Evolutionary conservation across 2,329 filamentous ascomycete species (phyloP), one percentile per base, ranked within the genome.

Genomic region (Claviceps citrina): DNA sequence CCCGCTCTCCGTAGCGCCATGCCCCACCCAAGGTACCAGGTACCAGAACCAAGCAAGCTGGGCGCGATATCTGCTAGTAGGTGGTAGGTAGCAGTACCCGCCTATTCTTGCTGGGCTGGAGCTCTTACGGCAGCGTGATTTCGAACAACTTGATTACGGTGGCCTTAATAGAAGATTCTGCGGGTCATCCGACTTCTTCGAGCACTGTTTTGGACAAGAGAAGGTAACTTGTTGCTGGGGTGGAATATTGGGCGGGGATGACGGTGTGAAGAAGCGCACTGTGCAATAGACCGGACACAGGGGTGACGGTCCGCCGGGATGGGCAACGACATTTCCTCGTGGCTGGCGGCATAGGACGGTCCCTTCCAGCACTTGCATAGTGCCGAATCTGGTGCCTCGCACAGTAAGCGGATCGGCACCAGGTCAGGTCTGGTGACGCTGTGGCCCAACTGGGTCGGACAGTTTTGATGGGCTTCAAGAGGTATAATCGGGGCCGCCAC

Each of bases 401-500:
- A 46, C 45, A 30, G 45, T 45, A 36, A 26, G 40, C 35, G 43
- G 45, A 44, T 37, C 36, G 34, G 27, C 22, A 26, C 19, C 32
- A 32, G 36, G 42, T 31, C 32, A 32, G 36, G 42, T 31, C 33
- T 42, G 43, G 40, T 44, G 43, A 44, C 43, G 40, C 40, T 22
- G 26, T 36, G 39, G 43, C 31, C 43, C 33, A 27, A 38, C 22
- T 22, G 16, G 22, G 15, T 18, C 36, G 16, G 27, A 18, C 15
- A 37, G 41, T 15, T 19, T 31, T 7, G 25, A 25, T 15, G 20
- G 20, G 19, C 35, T 32, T 46, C 38, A 41, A 46, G 28, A 38
- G 33, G 42, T 42, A 43, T 41, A 36, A 35, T 32, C 38, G 36
- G 32, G 25, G 34, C 44, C 24, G 39, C 44, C 27, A 30, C 38